A percentile compares a stretch with the other conserved stretches of the same genome.
phyloP scores from a whole-genome alignment of 192 early-diverging fungal species.

The Coemansia sp. region DNA sequence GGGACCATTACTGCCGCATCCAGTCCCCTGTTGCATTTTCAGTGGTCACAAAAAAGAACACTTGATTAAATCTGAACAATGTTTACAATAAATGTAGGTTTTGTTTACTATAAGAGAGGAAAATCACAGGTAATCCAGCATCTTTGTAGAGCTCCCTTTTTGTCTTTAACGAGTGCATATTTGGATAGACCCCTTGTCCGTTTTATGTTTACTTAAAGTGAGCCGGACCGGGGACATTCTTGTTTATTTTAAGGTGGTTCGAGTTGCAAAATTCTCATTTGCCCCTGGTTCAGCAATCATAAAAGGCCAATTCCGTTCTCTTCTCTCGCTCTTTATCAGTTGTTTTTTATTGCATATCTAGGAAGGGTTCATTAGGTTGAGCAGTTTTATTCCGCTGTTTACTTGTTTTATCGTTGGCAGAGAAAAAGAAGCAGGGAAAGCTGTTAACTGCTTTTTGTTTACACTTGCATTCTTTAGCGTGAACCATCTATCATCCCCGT shows the following conservation, averaged over 20 bases:
- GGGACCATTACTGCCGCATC: no score
- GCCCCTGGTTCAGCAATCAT: not conserved
- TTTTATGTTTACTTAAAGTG: not conserved
- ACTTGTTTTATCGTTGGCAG: not conserved
- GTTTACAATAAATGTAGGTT: no score
- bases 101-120: no score
- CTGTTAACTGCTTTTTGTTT: constrained; percentile 32
- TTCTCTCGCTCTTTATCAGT: constrained; percentile 2
- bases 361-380: not conserved
- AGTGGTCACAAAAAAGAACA: no score
- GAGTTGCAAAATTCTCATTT: constrained; percentile 13
- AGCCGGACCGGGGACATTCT: constrained; percentile 7
- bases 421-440: constrained; percentile 4
- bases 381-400: not conserved
- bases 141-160: not conserved
- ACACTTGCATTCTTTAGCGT: constrained; percentile 13
- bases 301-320: constrained; percentile 3
- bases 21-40: no score
- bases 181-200: no score
- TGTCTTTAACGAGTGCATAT: no score
- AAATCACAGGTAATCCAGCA: no score
- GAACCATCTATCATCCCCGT: no score
- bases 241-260: constrained; percentile 4
- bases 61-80: no score
- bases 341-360: constrained; percentile 18